Evolutionary conservation across 106 monocot genomes (phyloP).

Genomic region (Dendrobium chrysotoxum): DNA sequence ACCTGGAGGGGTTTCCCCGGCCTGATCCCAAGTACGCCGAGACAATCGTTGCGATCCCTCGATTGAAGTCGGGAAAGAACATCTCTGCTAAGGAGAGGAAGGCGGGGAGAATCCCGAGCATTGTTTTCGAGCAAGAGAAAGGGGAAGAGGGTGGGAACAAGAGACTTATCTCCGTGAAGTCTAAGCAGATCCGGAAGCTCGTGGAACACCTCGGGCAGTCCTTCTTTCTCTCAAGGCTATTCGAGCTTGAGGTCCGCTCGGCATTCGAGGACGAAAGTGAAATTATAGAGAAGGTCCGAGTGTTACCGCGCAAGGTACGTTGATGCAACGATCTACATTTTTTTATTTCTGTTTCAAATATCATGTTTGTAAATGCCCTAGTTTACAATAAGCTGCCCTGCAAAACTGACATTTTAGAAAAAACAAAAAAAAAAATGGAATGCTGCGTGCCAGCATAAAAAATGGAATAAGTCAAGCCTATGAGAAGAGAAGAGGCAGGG

Average conservation of each 20-base stretch:
- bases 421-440: background rate
- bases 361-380: background rate
- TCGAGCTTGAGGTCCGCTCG: constrained; percentile 74
- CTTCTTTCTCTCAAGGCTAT: constrained; percentile 81
- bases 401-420: background rate
- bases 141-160: constrained; percentile 97
- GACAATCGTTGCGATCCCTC: constrained; percentile 65
- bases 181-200: constrained; percentile 90
- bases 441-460: background rate
- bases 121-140: constrained; percentile 93
- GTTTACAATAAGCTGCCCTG: background rate
- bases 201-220: constrained; percentile 71
- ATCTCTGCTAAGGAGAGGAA: constrained; percentile 77
- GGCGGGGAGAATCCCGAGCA: constrained; percentile 77
- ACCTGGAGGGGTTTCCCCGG: constrained; percentile 66
- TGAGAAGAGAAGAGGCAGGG: background rate
- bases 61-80: constrained; percentile 56
- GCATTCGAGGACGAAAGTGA: constrained; percentile 33
- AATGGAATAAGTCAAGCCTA: background rate
- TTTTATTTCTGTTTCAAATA: background rate
- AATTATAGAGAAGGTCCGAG: constrained; percentile 83
- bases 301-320: constrained; percentile 69
- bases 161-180: constrained; percentile 70
- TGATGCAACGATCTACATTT: background rate
- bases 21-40: constrained; percentile 87